Evolutionary conservation across 2,329 filamentous ascomycete genomes (phyloP), one percentile per base, ranked within the genome.

Genomic region (Chaetothyriales sp.): DNA sequence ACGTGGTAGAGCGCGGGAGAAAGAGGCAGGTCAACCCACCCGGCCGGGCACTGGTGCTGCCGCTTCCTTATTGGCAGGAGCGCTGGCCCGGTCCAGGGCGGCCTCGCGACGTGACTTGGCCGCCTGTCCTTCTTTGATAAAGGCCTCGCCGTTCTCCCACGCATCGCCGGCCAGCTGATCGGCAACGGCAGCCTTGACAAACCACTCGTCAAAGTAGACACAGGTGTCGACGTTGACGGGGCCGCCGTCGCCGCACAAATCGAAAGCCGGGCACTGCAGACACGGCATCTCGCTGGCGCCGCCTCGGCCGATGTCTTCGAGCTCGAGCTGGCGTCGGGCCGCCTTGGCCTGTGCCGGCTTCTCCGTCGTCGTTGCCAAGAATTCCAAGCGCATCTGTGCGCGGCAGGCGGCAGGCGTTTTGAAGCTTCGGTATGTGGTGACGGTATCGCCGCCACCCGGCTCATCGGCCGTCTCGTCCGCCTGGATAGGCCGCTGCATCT

Each of bases 161-260:
- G 44, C 6, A 29, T 46, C 43, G 37, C 47, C 51, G 37, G 47
- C 52, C 44, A 58, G 56, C 29, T 44, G 43, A 50, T 61, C 56
- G 13, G 57, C 55, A 63, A 66, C 50, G 63, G 49, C 56, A 43
- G 59, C 40, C 4, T 54, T 53, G 1, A 51, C 77, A 46, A 95
- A 69, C 92, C 92, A 98, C 49, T 82, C 78, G 57, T 85, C 78
- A 64, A 94, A 95, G 65, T 98, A 98, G 50, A 88, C 84, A 68
- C 92, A 98, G 48, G 85, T 94, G 58, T 81, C 84, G 0, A 90
- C 87, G 62, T 84, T 94, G 19, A 98, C 88, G 0, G 89, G 87
- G 0, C 90, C 90, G 5, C 88, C 89, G 55, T 94, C 87, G 58
- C 87, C 85, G 65, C 92, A 98, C 1, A 97, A 76, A 53, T 92